A percentile compares a stretch with the other conserved stretches of the same genome.
These are phyloP conservation scores for Harringtonia lauricola DNA, from an alignment of 2,329 filamentous ascomycete genomes.

Conservation along the genomic window DNA sequence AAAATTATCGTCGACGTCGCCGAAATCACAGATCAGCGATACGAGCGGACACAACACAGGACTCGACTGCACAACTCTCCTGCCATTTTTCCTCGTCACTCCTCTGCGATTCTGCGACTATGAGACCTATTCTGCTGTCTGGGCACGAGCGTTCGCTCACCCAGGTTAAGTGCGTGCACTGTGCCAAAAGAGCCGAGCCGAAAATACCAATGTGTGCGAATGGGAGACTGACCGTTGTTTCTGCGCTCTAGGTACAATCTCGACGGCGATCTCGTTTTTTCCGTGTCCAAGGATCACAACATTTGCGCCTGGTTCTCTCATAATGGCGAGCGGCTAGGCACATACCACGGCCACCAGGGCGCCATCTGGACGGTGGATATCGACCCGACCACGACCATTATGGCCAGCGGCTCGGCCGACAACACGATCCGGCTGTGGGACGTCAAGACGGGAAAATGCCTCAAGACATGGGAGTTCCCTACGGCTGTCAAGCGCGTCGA, in stretches of 20 bases:
- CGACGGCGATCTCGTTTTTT: constrained; percentile 63
- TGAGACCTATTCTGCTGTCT: constrained; percentile 93
- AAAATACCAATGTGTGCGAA: constrained; percentile 5
- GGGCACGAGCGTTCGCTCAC: constrained; percentile 96
- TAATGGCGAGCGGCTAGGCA: constrained; percentile 95
- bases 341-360: constrained; percentile 93
- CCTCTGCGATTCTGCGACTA: constrained; percentile 50
- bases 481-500: constrained; percentile 97
- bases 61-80: background rate
- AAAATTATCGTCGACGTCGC: constrained; percentile 1
- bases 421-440: constrained; percentile 98
- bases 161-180: constrained; percentile 48
- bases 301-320: constrained; percentile 95
- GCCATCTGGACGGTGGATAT: constrained; percentile 98
- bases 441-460: constrained; percentile 77
- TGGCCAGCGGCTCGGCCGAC: constrained; percentile 92
- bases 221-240: background rate
- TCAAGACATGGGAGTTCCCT: constrained; percentile 97
- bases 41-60: background rate
- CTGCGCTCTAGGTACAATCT: constrained; percentile 58
- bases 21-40: constrained; percentile 3
- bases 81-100: no score
- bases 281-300: constrained; percentile 31
- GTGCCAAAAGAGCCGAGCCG: background rate
- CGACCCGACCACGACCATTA: constrained; percentile 80